Percentiles rank a stretch among this genome's conserved stretches.
Evolutionary conservation across 2,329 filamentous ascomycete species (phyloP).

Genomic region (Fusarium keratoplasticum): DNA sequence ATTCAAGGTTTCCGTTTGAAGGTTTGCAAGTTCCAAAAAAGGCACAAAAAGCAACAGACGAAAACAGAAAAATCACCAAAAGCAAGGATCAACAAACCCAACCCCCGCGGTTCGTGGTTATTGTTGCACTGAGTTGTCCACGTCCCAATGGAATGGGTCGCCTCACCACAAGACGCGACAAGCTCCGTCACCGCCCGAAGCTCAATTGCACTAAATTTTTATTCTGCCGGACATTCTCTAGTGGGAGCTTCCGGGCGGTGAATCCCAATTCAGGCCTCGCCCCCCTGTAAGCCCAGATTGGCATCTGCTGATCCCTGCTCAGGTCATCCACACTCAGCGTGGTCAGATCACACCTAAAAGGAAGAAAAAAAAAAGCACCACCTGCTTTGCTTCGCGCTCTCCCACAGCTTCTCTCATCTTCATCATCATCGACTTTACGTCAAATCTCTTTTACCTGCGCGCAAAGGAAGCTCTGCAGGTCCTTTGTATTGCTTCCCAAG

Average conservation of each 20-base stretch:
- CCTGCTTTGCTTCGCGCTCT: slow-evolving; percentile 11
- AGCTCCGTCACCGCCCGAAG: slow-evolving; percentile 26
- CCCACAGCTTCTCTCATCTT: slow-evolving; percentile 18
- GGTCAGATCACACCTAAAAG: slow-evolving; percentile 33
- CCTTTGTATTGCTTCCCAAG: background rate
- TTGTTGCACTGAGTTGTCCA: slow-evolving; percentile 9
- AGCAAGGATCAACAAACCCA: background rate
- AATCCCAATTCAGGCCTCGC: slow-evolving; percentile 9
- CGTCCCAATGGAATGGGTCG: slow-evolving; percentile 11
- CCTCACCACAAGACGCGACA: slow-evolving; percentile 6
- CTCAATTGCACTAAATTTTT: slow-evolving; percentile 7
- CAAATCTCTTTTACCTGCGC: background rate
- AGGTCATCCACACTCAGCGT: slow-evolving; percentile 19
- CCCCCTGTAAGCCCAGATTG: slow-evolving; percentile 24
- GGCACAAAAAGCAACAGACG: background rate
- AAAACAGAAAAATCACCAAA: background rate
- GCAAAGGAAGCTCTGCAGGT: background rate
- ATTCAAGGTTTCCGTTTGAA: background rate
- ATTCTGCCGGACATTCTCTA: slow-evolving; percentile 29
- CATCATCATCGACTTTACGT: slow-evolving; percentile 22
- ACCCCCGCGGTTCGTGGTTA: background rate
- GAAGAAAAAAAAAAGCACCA: slow-evolving; percentile 22
- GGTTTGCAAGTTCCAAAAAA: background rate
- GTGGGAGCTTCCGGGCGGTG: slow-evolving; percentile 30
- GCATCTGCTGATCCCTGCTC: slow-evolving; percentile 26